Evolutionary conservation across 2,329 filamentous ascomycete genomes (phyloP).

Genomic region (Lasiodiplodia hormozganensis): DNA sequence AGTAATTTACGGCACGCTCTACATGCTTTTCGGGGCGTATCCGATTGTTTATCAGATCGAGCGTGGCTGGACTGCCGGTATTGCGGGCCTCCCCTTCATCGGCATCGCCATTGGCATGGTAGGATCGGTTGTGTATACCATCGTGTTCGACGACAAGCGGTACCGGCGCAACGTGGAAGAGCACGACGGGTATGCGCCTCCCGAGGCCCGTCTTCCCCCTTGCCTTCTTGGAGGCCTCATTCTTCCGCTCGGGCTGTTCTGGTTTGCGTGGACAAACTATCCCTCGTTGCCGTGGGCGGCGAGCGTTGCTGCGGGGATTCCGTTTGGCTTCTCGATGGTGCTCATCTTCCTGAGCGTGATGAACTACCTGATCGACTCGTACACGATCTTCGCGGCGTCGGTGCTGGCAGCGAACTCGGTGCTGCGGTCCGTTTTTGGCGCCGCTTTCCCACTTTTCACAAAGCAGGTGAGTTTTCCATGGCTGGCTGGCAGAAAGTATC

Average conservation of each 20-base stretch:
- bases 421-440: slow-evolving; percentile 77
- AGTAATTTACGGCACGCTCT: slow-evolving; percentile 60
- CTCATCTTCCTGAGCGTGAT: slow-evolving; percentile 66
- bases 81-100: slow-evolving; percentile 62
- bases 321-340: slow-evolving; percentile 67
- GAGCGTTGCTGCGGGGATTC: slow-evolving; percentile 57
- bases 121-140: slow-evolving; percentile 60
- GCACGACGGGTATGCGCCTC: slow-evolving; percentile 64
- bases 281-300: slow-evolving; percentile 64
- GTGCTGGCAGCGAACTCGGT: slow-evolving; percentile 81
- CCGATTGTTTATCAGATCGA: slow-evolving; percentile 67
- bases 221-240: slow-evolving; percentile 67
- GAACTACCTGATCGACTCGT: slow-evolving; percentile 53
- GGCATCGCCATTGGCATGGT: slow-evolving; percentile 74
- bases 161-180: slow-evolving; percentile 52
- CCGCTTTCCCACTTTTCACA: slow-evolving; percentile 81
- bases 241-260: slow-evolving; percentile 59
- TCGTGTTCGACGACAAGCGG: slow-evolving; percentile 45
- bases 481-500: background rate
- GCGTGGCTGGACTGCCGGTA: slow-evolving; percentile 46
- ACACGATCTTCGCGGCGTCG: slow-evolving; percentile 78
- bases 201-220: slow-evolving; percentile 70
- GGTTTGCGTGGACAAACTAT: slow-evolving; percentile 53
- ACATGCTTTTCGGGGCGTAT: slow-evolving; percentile 58
- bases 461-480: slow-evolving; percentile 52